phyloP scores from a whole-genome alignment of 2,329 filamentous ascomycete species.

The Cladosporium sp. region DNA sequence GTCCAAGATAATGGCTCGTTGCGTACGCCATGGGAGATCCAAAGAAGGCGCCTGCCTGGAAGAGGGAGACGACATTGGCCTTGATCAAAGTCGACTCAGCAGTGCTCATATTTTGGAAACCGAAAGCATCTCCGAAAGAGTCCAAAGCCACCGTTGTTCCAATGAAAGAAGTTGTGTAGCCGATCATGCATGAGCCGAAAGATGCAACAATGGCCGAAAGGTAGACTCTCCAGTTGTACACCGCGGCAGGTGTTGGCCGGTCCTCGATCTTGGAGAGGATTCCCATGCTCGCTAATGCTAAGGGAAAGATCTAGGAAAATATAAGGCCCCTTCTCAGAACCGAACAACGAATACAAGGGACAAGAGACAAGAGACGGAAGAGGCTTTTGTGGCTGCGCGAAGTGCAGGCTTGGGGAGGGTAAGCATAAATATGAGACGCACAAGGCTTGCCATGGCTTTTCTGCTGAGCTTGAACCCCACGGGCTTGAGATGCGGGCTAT shows the following conservation, averaged over 20 bases:
- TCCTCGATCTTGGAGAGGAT: constrained; percentile 20
- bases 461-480: constrained; percentile 17
- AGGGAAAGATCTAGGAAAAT: background rate
- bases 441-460: constrained; percentile 11
- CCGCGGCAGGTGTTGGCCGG: constrained; percentile 52
- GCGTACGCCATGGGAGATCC: constrained; percentile 59
- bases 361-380: background rate
- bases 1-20: constrained; percentile 58
- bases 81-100: constrained; percentile 15
- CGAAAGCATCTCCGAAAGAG: constrained; percentile 67
- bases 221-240: constrained; percentile 58
- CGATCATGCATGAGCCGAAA: constrained; percentile 56
- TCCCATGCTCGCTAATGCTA: constrained; percentile 6
- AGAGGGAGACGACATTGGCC: constrained; percentile 67
- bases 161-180: constrained; percentile 72
- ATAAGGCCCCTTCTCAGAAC: background rate
- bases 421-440: constrained; percentile 10
- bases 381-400: constrained; percentile 18
- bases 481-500: constrained; percentile 16
- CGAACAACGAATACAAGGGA: background rate
- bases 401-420: constrained; percentile 7
- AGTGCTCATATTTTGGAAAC: constrained; percentile 44
- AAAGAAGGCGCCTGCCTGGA: constrained; percentile 67
- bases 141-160: constrained; percentile 68
- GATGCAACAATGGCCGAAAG: constrained; percentile 52